These are phyloP conservation scores for Macadamia tetraphylla DNA, from an alignment of 164 flowering plant genomes.

Conservation along the genomic window DNA sequence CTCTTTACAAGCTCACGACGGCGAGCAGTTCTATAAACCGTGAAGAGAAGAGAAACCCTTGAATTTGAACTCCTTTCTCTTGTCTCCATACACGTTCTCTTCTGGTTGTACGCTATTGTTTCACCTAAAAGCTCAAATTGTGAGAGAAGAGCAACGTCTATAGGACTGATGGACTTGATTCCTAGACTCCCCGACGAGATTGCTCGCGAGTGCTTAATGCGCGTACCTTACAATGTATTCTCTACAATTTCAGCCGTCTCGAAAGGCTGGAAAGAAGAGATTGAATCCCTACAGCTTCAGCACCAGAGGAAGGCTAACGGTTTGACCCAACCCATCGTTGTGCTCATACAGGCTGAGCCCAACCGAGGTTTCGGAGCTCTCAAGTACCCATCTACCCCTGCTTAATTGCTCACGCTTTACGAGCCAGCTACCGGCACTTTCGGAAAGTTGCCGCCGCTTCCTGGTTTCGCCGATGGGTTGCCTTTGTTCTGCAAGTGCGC, in stretches of 20 bases:
- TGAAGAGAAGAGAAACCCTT: no score
- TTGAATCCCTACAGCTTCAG: slow-evolving; percentile 32
- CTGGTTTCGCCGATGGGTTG: slow-evolving; percentile 32
- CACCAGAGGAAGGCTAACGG: slow-evolving; percentile 25
- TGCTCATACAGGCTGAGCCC: slow-evolving; percentile 43
- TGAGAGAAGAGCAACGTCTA: no score
- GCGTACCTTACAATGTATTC: slow-evolving; percentile 32
- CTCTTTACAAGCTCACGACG: no score
- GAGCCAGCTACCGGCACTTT: slow-evolving; percentile 48
- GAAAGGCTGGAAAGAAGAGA: slow-evolving; percentile 38
- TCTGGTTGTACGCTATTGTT: no score
- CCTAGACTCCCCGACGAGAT: slow-evolving; percentile 63
- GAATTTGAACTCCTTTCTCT: no score
- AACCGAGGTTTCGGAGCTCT: background rate
- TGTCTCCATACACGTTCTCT: no score
- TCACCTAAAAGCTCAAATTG: no score
- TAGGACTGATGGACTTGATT: slow-evolving; percentile 51
- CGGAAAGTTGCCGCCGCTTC: slow-evolving; percentile 41
- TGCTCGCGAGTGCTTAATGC: slow-evolving; percentile 48
- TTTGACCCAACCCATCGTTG: slow-evolving; percentile 24
- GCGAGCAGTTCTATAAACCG: no score
- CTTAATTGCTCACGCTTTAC: slow-evolving; percentile 29
- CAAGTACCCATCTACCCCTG: slow-evolving; percentile 21
- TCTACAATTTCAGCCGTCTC: slow-evolving; percentile 27
- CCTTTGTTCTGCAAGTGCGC: slow-evolving; percentile 59